Evolutionary conservation across 805 yeast species (phyloP).

Genomic region (Spathaspora sp.): DNA sequence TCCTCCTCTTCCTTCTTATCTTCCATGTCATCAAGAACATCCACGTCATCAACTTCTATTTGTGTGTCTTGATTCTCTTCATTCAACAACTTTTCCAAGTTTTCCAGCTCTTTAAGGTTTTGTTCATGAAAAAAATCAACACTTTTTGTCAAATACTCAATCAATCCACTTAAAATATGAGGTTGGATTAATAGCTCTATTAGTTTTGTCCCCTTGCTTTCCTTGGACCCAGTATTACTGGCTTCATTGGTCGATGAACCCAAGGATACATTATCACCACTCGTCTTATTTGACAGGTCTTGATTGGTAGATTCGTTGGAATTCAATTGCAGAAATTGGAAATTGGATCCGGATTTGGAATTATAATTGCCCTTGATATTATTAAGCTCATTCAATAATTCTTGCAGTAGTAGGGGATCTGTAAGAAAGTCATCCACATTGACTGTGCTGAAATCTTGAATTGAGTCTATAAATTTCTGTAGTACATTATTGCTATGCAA

Average conservation of each 20-base stretch:
- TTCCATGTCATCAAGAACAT: conserved; percentile 8
- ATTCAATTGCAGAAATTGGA: conserved; percentile 24
- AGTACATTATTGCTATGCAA: conserved; percentile 34
- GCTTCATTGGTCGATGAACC: conserved; percentile 30
- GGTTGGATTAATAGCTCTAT: conserved; percentile 80
- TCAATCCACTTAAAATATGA: conserved; percentile 62
- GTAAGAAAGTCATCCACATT: conserved; percentile 30
- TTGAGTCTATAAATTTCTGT: conserved; percentile 38
- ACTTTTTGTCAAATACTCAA: conserved; percentile 57
- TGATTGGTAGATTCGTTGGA: conserved; percentile 9
- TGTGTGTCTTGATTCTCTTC: conserved; percentile 4
- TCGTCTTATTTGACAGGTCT: neutral
- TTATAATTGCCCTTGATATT: conserved; percentile 33
- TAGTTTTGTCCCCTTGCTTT: conserved; percentile 48
- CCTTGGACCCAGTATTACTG: conserved; percentile 21
- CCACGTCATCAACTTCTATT: conserved; percentile 9
- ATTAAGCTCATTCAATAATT: conserved; percentile 34
- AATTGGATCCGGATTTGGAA: conserved; percentile 18
- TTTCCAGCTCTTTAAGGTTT: conserved; percentile 19
- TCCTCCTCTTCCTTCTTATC: conserved; percentile 13
- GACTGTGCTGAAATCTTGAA: conserved; percentile 27
- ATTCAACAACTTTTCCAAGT: conserved; percentile 11
- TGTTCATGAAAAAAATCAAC: conserved; percentile 42
- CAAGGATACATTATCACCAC: conserved; percentile 22
- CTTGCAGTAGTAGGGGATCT: conserved; percentile 33